Evolutionary conservation across 2,329 filamentous ascomycete genomes (phyloP), one percentile per base, ranked within the genome.

Genomic region (Teratosphaeria gauchensis): DNA sequence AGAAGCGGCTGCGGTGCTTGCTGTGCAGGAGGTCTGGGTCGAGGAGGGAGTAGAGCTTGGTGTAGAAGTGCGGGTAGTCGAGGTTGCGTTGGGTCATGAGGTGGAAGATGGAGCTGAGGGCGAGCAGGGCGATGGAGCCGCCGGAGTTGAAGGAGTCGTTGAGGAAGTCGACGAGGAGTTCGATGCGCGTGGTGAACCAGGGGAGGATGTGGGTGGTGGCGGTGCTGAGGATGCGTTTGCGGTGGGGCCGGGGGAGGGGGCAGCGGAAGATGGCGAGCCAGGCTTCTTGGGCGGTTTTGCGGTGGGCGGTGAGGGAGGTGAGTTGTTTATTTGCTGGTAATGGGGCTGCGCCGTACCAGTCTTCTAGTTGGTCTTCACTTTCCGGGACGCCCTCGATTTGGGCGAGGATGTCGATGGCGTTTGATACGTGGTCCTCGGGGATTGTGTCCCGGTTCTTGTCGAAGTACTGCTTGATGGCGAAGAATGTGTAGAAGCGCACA

Each of bases 111-210:
- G 94, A 94, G 0, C 90, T 95, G 1, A 99, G 80, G 1, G 95
- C 91, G 21, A 96, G 82, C 4, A 99, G 80, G 4, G 94, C 92
- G 54, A 86, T 90, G 14, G 90, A 88, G 52, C 94, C 94, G 56
- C 92, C 91, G 7, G 86, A 78, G 67, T 96, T 82, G 76, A 95
- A 97, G 32, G 87, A 95, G 75, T 94, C 90, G n/a, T 91, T 96
- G 58, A 99, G 77, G 73, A 97, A 99, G 76, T 99, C 94, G 80
- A 96, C 91, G 35, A 99, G 81, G 48, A 95, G 80, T 69, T 97
- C 92, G 1, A 91, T 88, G 62, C 90, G 89, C 54, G 80, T 82
- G 30, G 65, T 54, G 74, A 97, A 96, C 89, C 90, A 95, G 0
- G 92, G 92, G 28, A 89, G 88, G 65, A 96, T 90, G 35, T 85